Evolutionary conservation across 2,329 filamentous ascomycete species (phyloP).

Genomic region (Colletotrichum graminicola): DNA sequence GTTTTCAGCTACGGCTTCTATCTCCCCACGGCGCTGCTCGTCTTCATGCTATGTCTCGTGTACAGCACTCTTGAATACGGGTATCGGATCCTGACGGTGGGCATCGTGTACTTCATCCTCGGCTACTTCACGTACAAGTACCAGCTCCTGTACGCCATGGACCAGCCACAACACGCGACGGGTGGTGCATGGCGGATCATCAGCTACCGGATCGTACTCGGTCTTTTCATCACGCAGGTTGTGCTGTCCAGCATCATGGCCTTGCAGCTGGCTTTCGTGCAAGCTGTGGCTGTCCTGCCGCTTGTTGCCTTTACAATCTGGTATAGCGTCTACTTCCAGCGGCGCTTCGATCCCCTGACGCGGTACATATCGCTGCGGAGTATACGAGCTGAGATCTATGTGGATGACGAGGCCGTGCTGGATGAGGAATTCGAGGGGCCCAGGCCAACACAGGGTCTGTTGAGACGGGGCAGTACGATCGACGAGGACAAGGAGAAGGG

Average conservation of each 20-base stretch:
- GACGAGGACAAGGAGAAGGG: conserved; percentile 81
- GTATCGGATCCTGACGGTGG: conserved; percentile 84
- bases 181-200: conserved; percentile 97
- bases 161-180: conserved; percentile 93
- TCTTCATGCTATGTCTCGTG: conserved; percentile 95
- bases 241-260: conserved; percentile 91
- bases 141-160: conserved; percentile 97
- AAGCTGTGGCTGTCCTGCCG: conserved; percentile 80
- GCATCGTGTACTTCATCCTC: conserved; percentile 84
- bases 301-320: conserved; percentile 85
- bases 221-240: conserved; percentile 88
- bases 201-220: conserved; percentile 89
- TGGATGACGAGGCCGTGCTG: conserved; percentile 50
- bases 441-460: conserved; percentile 54
- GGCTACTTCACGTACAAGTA: conserved; percentile 96
- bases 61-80: conserved; percentile 89
- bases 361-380: conserved; percentile 92
- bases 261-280: conserved; percentile 77
- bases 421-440: conserved; percentile 54
- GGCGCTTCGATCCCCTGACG: conserved; percentile 88
- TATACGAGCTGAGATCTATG: conserved; percentile 70
- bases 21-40: conserved; percentile 88
- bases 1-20: conserved; percentile 97
- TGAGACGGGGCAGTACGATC: conserved; percentile 72
- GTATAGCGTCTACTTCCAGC: conserved; percentile 86